phyloP scores from a whole-genome alignment of 1,284 basidiomycete species.

The Pterula multifida region DNA sequence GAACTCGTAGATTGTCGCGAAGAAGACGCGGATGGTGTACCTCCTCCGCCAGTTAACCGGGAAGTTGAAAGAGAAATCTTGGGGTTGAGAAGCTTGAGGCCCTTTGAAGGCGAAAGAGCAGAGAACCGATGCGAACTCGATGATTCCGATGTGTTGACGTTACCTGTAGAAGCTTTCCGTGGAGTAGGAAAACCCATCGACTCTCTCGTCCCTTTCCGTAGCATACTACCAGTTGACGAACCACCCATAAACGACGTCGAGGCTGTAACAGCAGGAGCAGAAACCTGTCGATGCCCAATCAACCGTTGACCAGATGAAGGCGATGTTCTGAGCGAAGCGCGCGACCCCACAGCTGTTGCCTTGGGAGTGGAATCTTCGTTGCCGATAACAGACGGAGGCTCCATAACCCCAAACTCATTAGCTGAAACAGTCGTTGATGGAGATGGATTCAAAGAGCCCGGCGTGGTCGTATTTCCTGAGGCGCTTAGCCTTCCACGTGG shows the following conservation, averaged over 20 bases:
- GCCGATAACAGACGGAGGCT: conserved; percentile 18
- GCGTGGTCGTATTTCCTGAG: background rate
- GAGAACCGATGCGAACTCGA: conserved; percentile 47
- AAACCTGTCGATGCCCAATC: conserved; percentile 49
- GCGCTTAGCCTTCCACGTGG: background rate
- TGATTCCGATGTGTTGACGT: conserved; percentile 21
- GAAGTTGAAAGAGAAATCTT: conserved; percentile 55
- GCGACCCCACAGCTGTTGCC: conserved; percentile 23
- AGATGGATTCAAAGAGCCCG: conserved; percentile 45
- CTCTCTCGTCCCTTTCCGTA: conserved; percentile 58
- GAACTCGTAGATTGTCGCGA: conserved; percentile 36
- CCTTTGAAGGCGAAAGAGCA: conserved; percentile 70
- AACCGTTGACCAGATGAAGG: conserved; percentile 43
- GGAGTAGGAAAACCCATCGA: conserved; percentile 64
- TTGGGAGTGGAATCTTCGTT: conserved; percentile 19
- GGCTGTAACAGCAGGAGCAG: conserved; percentile 30
- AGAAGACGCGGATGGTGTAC: conserved; percentile 33
- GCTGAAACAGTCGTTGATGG: conserved; percentile 26
- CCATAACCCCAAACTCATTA: conserved; percentile 73
- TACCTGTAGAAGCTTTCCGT: conserved; percentile 70
- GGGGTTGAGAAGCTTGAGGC: conserved; percentile 66
- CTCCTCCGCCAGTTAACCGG: conserved; percentile 38
- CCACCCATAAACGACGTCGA: conserved; percentile 14
- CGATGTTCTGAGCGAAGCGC: conserved; percentile 44
- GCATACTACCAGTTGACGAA: conserved; percentile 16